A percentile compares a stretch with the other conserved stretches of the same genome.
phyloP scores from a whole-genome alignment of 2,329 filamentous ascomycete species.

The Venturia pyrina region DNA sequence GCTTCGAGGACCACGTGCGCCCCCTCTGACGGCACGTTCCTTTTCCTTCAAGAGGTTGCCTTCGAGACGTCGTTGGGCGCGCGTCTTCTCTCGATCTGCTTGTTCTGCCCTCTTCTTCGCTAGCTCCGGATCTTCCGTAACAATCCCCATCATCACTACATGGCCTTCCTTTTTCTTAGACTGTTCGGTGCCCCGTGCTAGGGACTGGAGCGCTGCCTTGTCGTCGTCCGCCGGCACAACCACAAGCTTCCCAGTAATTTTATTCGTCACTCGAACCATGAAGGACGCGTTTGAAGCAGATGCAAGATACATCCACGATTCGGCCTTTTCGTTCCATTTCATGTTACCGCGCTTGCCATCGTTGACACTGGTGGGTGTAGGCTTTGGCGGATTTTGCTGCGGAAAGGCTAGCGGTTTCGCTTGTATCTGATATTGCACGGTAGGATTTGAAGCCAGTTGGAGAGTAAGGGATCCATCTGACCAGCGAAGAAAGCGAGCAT shows the following conservation, averaged over 20 bases:
- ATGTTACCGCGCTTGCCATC: conserved; percentile 14
- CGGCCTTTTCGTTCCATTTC: conserved; percentile 55
- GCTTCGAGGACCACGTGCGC: conserved; percentile 34
- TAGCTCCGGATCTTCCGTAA: conserved; percentile 64
- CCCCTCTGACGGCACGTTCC: conserved; percentile 43
- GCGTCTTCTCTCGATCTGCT: conserved; percentile 63
- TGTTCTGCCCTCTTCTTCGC: conserved; percentile 64
- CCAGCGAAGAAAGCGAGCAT: conserved; percentile 66
- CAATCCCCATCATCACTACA: conserved; percentile 45
- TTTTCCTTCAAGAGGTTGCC: conserved; percentile 56
- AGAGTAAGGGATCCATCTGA: conserved; percentile 70
- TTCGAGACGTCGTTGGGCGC: conserved; percentile 55
- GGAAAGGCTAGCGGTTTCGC: conserved; percentile 59
- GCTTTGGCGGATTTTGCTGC: conserved; percentile 37
- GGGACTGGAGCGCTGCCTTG: conserved; percentile 59
- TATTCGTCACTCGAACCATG: conserved; percentile 62
- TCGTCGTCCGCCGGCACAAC: conserved; percentile 58
- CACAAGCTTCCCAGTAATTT: conserved; percentile 63
- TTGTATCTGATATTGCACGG: conserved; percentile 63
- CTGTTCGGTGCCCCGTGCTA: conserved; percentile 44
- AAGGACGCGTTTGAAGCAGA: conserved; percentile 60
- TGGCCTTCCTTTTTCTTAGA: conserved; percentile 36
- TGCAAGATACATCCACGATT: conserved; percentile 67
- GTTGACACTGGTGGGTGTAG: conserved; percentile 34
- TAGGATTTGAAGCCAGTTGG: conserved; percentile 57